Evolutionary conservation across 1,284 basidiomycete genomes (phyloP).

Genomic region (Golubevia pallescens): DNA sequence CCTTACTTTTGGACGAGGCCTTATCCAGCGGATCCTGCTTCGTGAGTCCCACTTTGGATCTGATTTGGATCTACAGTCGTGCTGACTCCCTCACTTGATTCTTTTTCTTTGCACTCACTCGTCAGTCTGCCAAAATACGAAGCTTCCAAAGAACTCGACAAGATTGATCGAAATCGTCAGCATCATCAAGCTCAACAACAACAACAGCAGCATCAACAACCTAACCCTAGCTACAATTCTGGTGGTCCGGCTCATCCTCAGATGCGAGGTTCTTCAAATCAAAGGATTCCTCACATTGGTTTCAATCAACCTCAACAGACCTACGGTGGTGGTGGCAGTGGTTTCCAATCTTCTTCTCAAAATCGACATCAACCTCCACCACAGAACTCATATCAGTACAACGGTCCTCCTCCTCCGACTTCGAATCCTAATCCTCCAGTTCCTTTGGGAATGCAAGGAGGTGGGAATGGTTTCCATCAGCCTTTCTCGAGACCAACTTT

Average conservation of each 20-base stretch:
- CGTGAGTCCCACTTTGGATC: constrained; percentile 2
- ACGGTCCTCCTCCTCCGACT: no score
- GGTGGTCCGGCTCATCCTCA: not conserved
- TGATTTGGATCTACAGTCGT: not conserved
- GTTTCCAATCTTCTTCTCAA: no score
- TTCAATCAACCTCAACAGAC: no score
- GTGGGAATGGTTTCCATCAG: no score
- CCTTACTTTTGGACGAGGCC: constrained; percentile 59
- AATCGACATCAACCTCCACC: no score
- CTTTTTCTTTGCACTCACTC: not conserved
- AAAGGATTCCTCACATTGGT: not conserved
- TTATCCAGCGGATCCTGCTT: constrained; percentile 45
- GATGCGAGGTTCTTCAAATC: not conserved
- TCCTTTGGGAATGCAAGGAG: no score
- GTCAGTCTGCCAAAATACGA: constrained; percentile 53
- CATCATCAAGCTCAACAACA: not conserved
- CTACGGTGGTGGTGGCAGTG: no score
- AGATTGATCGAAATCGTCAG: not conserved
- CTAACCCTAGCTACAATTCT: not conserved
- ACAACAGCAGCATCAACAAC: not conserved
- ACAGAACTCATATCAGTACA: no score
- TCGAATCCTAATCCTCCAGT: no score
- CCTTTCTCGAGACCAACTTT: no score
- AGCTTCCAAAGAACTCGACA: constrained; percentile 55
- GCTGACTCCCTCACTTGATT: not conserved